phyloP scores from a whole-genome alignment of 176 grass and related monocot genomes.

The Echinochloa phyllopogon region DNA sequence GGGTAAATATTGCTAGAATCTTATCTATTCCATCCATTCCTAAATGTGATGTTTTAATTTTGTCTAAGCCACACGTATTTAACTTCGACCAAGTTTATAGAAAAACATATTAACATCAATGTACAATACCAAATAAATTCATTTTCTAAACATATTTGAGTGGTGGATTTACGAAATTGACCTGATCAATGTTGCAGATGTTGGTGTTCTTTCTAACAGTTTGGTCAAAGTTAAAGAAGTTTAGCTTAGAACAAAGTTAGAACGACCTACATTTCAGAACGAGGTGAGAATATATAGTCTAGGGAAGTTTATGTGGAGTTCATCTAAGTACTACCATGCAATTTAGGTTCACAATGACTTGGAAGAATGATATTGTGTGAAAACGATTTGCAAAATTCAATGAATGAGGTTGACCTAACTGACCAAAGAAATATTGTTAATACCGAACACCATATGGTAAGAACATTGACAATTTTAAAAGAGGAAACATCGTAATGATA shows the following conservation, averaged over 20 bases:
- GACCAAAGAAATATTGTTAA: background rate
- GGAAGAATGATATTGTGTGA: background rate
- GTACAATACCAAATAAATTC: too few species aligned
- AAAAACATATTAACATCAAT: too few species aligned
- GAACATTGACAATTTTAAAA: background rate
- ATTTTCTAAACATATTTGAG: too few species aligned
- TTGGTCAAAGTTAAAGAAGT: too few species aligned
- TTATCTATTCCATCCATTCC: background rate
- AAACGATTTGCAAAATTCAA: background rate
- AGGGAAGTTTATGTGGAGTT: background rate
- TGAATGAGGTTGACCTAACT: background rate
- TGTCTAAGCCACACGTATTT: too few species aligned
- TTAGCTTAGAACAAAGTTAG: too few species aligned
- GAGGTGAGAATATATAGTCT: background rate
- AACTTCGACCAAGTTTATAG: too few species aligned
- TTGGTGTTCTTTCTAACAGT: too few species aligned
- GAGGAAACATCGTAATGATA: background rate
- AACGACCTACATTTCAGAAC: too few species aligned
- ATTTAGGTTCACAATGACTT: background rate
- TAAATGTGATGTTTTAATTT: too few species aligned
- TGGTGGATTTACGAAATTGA: too few species aligned
- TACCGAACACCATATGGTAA: background rate
- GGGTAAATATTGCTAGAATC: background rate
- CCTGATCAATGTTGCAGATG: too few species aligned
- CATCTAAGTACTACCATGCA: background rate